Percentiles rank a stretch among this genome's conserved stretches.
These are phyloP conservation scores for Colletotrichum magnum DNA, from an alignment of 2,329 filamentous ascomycete species.

Conservation along the genomic window DNA sequence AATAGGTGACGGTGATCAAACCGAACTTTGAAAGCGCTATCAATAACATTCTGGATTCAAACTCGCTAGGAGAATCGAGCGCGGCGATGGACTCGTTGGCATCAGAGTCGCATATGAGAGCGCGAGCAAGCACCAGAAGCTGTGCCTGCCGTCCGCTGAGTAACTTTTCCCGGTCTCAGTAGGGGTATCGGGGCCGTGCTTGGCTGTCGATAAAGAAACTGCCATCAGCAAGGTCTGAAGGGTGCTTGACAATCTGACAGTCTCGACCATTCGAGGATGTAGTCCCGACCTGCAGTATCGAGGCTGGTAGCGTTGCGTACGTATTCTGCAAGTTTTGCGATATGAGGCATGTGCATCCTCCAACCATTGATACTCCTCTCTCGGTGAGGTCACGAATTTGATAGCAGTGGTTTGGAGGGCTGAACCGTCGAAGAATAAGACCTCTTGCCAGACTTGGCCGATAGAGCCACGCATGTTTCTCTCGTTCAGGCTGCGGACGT, in stretches of 20 bases:
- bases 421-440: constrained; percentile 60
- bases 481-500: constrained; percentile 64
- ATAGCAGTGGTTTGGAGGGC: constrained; percentile 67
- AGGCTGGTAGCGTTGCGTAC: constrained; percentile 66
- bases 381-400: constrained; percentile 61
- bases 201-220: constrained; percentile 65
- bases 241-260: constrained; percentile 66
- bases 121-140: constrained; percentile 73
- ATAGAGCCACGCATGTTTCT: constrained; percentile 57
- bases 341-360: constrained; percentile 58
- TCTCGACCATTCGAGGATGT: constrained; percentile 61
- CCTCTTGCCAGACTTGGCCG: constrained; percentile 62
- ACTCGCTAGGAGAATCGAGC: constrained; percentile 54
- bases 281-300: constrained; percentile 56
- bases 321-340: constrained; percentile 66
- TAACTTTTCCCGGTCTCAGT: constrained; percentile 69
- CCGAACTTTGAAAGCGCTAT: constrained; percentile 57
- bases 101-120: constrained; percentile 67
- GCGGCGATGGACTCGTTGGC: constrained; percentile 79
- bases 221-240: constrained; percentile 72
- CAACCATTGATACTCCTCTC: constrained; percentile 56
- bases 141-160: constrained; percentile 74
- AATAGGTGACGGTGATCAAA: constrained; percentile 73
- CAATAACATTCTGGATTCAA: constrained; percentile 66
- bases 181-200: constrained; percentile 67